Evolutionary conservation across 441 rosid genomes (phyloP).

Genomic region (Isatis lusitanica): DNA sequence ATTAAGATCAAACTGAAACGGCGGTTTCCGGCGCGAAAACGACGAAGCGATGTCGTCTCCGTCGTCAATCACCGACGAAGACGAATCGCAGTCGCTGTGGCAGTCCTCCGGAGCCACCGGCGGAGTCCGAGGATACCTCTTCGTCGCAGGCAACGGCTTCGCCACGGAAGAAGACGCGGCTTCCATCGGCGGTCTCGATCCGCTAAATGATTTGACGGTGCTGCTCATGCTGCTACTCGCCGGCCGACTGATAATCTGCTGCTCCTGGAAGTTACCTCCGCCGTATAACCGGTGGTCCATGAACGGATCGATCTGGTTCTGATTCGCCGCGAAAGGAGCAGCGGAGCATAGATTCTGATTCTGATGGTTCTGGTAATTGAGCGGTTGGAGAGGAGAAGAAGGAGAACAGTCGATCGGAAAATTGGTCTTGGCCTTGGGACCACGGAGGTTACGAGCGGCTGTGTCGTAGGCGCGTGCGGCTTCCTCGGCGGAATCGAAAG

Average conservation of each 20-base stretch:
- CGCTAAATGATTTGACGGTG: conserved; percentile 93
- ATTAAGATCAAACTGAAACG: conserved; percentile 82
- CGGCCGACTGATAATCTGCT: conserved; percentile 52
- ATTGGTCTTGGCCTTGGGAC: conserved; percentile 84
- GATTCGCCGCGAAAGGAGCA: conserved; percentile 29
- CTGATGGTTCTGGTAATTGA: conserved; percentile 16
- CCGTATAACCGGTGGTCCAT: conserved; percentile 54
- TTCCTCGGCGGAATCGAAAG: conserved; percentile 78
- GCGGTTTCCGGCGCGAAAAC: conserved; percentile 34
- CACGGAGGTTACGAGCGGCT: conserved; percentile 74
- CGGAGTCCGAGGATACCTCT: conserved; percentile 60
- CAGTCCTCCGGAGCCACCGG: conserved; percentile 74
- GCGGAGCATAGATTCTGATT: conserved; percentile 33
- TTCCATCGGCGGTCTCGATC: conserved; percentile 50
- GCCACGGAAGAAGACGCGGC: conserved; percentile 31
- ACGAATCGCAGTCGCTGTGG: conserved; percentile 90
- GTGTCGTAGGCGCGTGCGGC: conserved; percentile 85
- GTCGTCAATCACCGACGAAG: conserved; percentile 81
- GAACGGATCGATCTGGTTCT: conserved; percentile 40
- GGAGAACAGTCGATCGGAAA: conserved; percentile 44
- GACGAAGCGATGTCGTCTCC: conserved; percentile 49
- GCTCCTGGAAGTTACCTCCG: conserved; percentile 35
- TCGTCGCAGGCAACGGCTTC: conserved; percentile 25
- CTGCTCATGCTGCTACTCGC: conserved; percentile 91
- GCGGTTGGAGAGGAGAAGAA: conserved; percentile 34